These are phyloP conservation scores for Castanea mollissima DNA, from an alignment of 306 rosid species.

Conservation along the genomic window DNA sequence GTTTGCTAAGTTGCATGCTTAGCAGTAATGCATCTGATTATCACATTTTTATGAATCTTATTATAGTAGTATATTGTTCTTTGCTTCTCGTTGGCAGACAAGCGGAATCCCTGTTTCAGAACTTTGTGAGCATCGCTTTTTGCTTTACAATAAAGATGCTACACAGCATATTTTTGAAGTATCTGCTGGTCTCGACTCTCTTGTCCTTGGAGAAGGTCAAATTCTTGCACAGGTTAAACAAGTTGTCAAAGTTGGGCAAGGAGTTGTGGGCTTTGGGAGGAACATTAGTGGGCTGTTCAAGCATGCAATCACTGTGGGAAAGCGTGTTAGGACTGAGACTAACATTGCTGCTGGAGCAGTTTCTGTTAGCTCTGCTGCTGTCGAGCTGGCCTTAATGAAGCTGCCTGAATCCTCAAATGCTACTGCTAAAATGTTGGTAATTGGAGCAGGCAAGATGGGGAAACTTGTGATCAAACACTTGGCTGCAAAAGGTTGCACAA, in stretches of 20 bases:
- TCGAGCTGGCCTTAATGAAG: conserved; percentile 90
- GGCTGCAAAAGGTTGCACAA: conserved; percentile 86
- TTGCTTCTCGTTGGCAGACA: conserved; percentile 53
- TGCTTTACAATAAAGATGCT: conserved; percentile 86
- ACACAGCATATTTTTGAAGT: conserved; percentile 90
- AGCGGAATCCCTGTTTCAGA: conserved; percentile 91
- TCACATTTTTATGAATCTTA: neutral
- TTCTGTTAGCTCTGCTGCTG: conserved; percentile 98
- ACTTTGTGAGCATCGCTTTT: conserved; percentile 76
- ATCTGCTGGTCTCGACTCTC: conserved; percentile 97
- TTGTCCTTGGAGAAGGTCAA: conserved; percentile 99
- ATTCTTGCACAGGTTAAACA: conserved; percentile 99
- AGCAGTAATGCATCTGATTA: neutral
- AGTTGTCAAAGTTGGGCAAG: conserved; percentile 98
- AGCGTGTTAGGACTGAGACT: conserved; percentile 95
- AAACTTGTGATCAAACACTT: conserved; percentile 96
- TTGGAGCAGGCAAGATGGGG: conserved; percentile 99
- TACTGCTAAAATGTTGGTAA: conserved; percentile 68
- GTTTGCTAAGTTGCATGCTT: neutral
- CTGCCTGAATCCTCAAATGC: conserved; percentile 69
- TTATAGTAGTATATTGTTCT: neutral
- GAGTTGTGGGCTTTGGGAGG: conserved; percentile 92
- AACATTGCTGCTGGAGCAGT: conserved; percentile 98
- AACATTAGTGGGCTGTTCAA: conserved; percentile 93
- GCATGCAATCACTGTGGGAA: conserved; percentile 97